Conservation (phyloP, 805 yeast genomes). For the Myxozyma kluyveri region DNA sequence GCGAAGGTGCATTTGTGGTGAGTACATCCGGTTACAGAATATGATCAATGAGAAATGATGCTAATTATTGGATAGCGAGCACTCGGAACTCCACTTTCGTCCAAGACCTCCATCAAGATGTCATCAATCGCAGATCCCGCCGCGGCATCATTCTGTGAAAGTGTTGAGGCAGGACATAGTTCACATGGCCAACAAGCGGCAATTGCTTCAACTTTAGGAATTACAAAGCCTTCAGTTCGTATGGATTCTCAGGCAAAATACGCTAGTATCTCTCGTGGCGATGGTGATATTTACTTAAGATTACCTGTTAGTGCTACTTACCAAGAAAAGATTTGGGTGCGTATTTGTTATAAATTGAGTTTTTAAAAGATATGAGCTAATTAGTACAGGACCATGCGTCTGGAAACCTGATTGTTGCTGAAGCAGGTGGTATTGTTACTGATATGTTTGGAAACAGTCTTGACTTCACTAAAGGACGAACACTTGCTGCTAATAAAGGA, state of each 20-base stretch:
- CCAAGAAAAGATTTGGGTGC: slow-evolving; percentile 85
- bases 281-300: slow-evolving; percentile 88
- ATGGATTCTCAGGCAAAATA: slow-evolving; percentile 96
- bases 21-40: slow-evolving; percentile 35
- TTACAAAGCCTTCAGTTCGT: slow-evolving; percentile 60
- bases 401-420: slow-evolving; percentile 79
- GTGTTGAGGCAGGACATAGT: slow-evolving; percentile 93
- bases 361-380: neutral
- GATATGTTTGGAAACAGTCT: slow-evolving; percentile 74
- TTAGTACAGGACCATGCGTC: slow-evolving; percentile 78
- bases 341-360: neutral
- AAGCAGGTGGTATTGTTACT: slow-evolving; percentile 88
- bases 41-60: neutral
- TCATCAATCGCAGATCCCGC: slow-evolving; percentile 44
- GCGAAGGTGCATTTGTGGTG: slow-evolving; percentile 61
- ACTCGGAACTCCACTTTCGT: slow-evolving; percentile 28
- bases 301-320: slow-evolving; percentile 74
- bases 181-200: slow-evolving; percentile 80
- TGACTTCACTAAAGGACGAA: slow-evolving; percentile 84
- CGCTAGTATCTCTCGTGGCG: slow-evolving; percentile 85
- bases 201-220: slow-evolving; percentile 64
- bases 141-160: slow-evolving; percentile 74
- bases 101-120: slow-evolving; percentile 50
- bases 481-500: slow-evolving; percentile 71
- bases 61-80: slow-evolving; percentile 10